Evolutionary conservation across 306 rosid species (phyloP), one percentile per base, ranked within the genome.

Genomic region (Purshia tridentata): DNA sequence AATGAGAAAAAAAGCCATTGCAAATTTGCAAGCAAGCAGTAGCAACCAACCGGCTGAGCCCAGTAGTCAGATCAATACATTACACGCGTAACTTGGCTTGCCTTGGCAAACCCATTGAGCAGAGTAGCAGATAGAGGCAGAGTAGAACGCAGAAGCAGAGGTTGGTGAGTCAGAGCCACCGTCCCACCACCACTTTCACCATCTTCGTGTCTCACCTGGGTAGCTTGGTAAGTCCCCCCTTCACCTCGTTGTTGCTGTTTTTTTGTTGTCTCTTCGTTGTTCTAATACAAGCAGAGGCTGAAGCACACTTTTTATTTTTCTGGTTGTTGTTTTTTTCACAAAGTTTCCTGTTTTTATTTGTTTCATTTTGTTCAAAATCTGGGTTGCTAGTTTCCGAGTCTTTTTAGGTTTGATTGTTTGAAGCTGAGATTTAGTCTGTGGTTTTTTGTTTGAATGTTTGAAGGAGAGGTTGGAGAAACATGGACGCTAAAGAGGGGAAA

Each of bases 401-500:
- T n/a, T 47, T 47, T 48, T 48, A 37, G 60, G 57, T 60, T 59
- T 44, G 11, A 54, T 18, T 40, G 6, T 11, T 50, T 13, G 12
- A 55, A 54, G 51, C 49, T 13, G 14, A 44, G 22, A 18, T 51
- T 60, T 3, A 16, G n/a, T 44, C 13, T 39, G 18, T 18, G 18
- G 35, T 29, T 56, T 70, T 53, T 12, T 53, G 65, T 13, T 40
- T 70, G 49, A 47, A 23, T 40, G 49, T 4, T 49, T 62, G 20
- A 50, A 50, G 14, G 11, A 16, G 62, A 6, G 51, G 47, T 49
- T 7, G 52, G 41, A 2, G 5, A 42, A 61, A 42, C 20, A 65
- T 51, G 70, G 61, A 59, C 12, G 54, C 15, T 20, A 37, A 71
- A 65, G 49, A 19, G 60, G 67, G 62, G 3, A 22, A 47, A 71